phyloP scores from a whole-genome alignment of 331 rosid species.

The Quercus lobata region DNA sequence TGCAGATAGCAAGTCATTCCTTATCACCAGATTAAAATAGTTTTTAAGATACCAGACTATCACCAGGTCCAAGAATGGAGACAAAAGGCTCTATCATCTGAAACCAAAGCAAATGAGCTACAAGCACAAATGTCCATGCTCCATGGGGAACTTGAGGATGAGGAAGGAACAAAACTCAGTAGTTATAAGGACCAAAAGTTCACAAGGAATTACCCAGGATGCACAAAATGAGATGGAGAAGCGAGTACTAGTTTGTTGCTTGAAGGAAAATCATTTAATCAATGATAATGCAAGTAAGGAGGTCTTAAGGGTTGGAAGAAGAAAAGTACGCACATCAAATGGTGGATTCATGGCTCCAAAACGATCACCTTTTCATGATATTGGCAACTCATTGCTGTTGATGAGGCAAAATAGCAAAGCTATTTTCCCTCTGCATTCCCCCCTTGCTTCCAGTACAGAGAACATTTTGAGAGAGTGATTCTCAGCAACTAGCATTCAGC shows the following conservation, averaged over 20 bases:
- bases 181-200: background rate
- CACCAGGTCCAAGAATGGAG: conserved; percentile 85
- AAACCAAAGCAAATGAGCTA: conserved; percentile 41
- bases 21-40: background rate
- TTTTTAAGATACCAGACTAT: background rate
- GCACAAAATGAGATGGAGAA: conserved; percentile 72
- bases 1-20: background rate
- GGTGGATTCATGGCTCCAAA: conserved; percentile 24
- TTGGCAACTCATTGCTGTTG: conserved; percentile 44
- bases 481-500: background rate
- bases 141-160: conserved; percentile 26
- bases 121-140: conserved; percentile 39
- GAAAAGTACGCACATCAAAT: conserved; percentile 14
- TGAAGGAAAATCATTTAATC: conserved; percentile 46
- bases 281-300: conserved; percentile 34
- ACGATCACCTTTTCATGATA: conserved; percentile 52
- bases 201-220: conserved; percentile 12
- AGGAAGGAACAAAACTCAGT: conserved; percentile 34
- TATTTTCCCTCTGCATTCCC: conserved; percentile 36
- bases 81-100: conserved; percentile 57
- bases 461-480: conserved; percentile 1
- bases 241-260: conserved; percentile 57
- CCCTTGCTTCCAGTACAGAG: conserved; percentile 24
- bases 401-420: conserved; percentile 44
- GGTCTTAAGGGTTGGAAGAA: conserved; percentile 30